A percentile compares a stretch with the other conserved stretches of the same genome.
These are phyloP conservation scores for Gracilaria domingensis DNA, from an alignment of 23 red algal genomes.

Conservation along the genomic window DNA sequence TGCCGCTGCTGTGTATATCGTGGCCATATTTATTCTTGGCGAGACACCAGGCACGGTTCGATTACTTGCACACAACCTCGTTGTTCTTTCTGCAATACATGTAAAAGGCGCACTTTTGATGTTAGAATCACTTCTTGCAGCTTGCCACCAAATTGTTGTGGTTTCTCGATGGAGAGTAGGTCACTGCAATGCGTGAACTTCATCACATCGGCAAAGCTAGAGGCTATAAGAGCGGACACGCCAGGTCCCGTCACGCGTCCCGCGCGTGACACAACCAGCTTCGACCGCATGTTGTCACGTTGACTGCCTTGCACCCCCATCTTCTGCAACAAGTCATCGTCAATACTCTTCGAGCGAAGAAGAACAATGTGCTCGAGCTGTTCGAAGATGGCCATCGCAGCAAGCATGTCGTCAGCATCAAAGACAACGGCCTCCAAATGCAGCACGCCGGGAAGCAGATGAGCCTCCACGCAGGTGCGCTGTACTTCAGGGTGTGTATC, in stretches of 20 bases:
- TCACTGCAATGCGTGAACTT: slow-evolving; percentile 5
- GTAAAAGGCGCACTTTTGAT: neutral
- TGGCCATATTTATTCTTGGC: slow-evolving; percentile 28
- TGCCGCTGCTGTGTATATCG: slow-evolving; percentile 40
- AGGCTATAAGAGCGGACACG: neutral
- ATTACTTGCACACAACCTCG: neutral
- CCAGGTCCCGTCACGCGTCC: neutral
- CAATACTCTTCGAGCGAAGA: neutral
- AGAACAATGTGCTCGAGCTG: neutral
- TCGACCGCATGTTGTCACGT: neutral
- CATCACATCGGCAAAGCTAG: neutral
- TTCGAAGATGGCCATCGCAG: neutral
- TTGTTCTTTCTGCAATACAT: neutral
- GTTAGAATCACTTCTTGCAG: slow-evolving; percentile 1
- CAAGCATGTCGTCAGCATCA: neutral
- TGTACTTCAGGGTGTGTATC: slow-evolving; percentile 12
- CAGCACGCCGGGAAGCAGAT: neutral
- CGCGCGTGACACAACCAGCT: slow-evolving; percentile 16
- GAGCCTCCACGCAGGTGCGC: neutral
- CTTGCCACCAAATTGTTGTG: neutral
- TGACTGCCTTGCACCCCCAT: neutral
- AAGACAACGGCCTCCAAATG: slow-evolving; percentile 4
- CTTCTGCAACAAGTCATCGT: neutral
- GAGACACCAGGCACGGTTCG: neutral
- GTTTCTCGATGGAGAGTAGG: neutral